Evolutionary conservation across 495 filamentous ascomycete genomes (phyloP).

Genomic region (Monascus purpureus): DNA sequence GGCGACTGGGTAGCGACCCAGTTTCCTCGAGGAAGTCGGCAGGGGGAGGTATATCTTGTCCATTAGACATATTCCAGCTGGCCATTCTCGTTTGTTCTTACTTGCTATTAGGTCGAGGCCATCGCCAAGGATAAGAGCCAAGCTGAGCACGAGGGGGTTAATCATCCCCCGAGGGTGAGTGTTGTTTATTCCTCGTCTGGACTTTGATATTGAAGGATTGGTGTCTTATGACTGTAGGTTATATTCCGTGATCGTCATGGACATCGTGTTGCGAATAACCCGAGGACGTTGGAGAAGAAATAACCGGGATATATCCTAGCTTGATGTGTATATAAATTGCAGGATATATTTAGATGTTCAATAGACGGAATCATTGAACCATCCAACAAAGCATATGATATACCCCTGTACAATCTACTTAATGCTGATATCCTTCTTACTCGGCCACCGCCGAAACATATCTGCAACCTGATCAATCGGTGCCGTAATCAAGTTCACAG

Average conservation of each 20-base stretch:
- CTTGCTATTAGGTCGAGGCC: slow-evolving; percentile 1
- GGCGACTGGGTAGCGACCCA: neutral
- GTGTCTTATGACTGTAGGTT: slow-evolving; percentile 1
- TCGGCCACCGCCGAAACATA: slow-evolving; percentile 19
- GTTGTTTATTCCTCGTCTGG: too few species aligned
- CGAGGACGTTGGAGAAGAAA: slow-evolving; percentile 3
- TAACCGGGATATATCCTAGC: neutral
- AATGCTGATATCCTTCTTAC: slow-evolving; percentile 2
- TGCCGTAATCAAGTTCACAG: slow-evolving; percentile 14
- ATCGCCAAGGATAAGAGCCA: slow-evolving; percentile 1
- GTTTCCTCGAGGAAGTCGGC: neutral
- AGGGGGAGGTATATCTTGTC: neutral
- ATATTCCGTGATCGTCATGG: slow-evolving; percentile 6
- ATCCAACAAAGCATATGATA: neutral
- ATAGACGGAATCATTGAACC: neutral
- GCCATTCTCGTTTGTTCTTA: neutral
- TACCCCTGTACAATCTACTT: neutral
- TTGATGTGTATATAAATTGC: too few species aligned
- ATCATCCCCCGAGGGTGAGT: slow-evolving; percentile 4
- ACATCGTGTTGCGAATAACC: slow-evolving; percentile 8
- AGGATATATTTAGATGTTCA: too few species aligned
- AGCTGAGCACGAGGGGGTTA: slow-evolving; percentile 2
- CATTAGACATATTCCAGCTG: neutral
- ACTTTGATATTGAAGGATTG: too few species aligned
- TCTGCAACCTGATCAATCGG: slow-evolving; percentile 22